Base-by-base conservation (phyloP, 495 filamentous ascomycete genomes). In the Aspergillus olivimuriae region DNA sequence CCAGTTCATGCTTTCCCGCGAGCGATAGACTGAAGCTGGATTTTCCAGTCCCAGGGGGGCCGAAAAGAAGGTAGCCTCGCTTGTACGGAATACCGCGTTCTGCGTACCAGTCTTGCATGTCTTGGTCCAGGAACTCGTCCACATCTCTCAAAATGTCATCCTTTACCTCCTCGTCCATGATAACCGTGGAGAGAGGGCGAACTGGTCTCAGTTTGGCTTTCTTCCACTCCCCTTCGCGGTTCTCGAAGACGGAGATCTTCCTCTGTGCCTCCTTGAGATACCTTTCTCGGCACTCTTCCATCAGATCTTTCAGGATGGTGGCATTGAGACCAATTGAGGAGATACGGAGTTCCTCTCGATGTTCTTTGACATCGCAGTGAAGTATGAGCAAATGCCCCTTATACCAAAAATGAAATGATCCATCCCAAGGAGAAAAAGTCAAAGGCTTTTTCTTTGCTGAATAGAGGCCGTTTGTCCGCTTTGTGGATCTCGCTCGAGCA, bases 121-220 rank as follows among this genome's bases (percentile, higher is more conserved):
- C 35, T 3, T 48, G 47, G 32, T 48, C 43, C 18, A 66, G 47
- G 33, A 55, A 66, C 33, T 60, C 52, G n/a, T 49, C 43, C 14
- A 68, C 48, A 43, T 64, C 64, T 4, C 66, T 58, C n/a, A 89
- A 59, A 3, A 91, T 61, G 10, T 70, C 66, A 10, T 74, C 57
- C 63, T 90, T 94, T 55, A 84, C 74, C 36, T 70, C 55, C 19
- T 72, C 69, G 46, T 89, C 85, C 8, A 94, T 66, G 4, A 87
- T 80, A 0, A 92, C 87, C 0, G 86, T 90, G 8, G 73, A 67
- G 68, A 92, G 84, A 5, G n/a, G n/a, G n/a, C n/a, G n/a, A n/a
- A n/a, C n/a, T n/a, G n/a, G n/a, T n/a, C n/a, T n/a, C n/a, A n/a
- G n/a, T n/a, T n/a, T n/a, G n/a, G n/a, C n/a, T n/a, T n/a, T n/a